Conservation (phyloP, 116 monocot species). For the Trichopus zeylanicus region DNA sequence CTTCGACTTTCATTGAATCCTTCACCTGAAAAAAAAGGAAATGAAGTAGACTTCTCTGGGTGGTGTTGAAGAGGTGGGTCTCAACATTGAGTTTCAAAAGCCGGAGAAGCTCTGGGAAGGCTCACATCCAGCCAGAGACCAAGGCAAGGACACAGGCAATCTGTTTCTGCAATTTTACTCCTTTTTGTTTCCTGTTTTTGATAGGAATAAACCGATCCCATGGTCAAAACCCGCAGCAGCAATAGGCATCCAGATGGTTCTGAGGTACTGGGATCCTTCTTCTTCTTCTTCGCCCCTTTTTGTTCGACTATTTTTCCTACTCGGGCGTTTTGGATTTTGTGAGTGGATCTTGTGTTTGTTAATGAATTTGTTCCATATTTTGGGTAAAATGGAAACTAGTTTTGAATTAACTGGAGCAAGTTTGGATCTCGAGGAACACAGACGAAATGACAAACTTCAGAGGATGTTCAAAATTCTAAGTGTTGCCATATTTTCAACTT, state of each 20-base stretch:
- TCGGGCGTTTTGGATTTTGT: background rate
- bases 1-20: too few relatives aligned
- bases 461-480: too few relatives aligned
- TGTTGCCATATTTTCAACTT: too few relatives aligned
- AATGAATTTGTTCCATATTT: background rate
- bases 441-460: too few relatives aligned
- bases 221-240: slow-evolving; percentile 3
- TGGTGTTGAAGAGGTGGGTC: slow-evolving; percentile 24
- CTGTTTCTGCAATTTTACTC: background rate
- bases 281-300: background rate
- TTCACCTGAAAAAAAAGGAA: too few relatives aligned
- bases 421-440: too few relatives aligned
- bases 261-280: background rate
- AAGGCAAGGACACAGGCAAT: background rate
- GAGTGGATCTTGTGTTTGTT: background rate
- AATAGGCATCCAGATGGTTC: background rate
- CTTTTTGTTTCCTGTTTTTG: slow-evolving; percentile 1
- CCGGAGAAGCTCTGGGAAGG: background rate
- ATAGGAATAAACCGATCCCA: slow-evolving; percentile 2
- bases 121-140: background rate
- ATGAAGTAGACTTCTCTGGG: background rate
- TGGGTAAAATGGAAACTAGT: background rate
- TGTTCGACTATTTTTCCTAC: background rate
- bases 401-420: background rate
- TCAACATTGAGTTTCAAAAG: slow-evolving; percentile 8